These are phyloP conservation scores for Mychonastes homosphaera DNA, from an alignment of 139 green algal species.

Conservation along the genomic window DNA sequence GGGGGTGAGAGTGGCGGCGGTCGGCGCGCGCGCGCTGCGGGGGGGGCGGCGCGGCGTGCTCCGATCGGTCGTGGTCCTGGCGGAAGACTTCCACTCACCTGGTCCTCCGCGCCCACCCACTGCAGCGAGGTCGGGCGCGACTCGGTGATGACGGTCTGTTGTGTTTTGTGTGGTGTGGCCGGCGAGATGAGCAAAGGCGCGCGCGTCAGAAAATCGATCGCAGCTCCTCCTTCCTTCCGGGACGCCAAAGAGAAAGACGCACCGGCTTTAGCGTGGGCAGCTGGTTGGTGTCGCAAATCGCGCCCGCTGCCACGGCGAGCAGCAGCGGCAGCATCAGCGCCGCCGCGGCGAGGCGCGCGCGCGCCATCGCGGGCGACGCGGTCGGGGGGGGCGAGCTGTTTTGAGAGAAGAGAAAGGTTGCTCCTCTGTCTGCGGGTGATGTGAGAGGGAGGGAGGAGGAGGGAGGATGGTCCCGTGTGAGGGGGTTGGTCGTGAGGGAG, in stretches of 20 bases:
- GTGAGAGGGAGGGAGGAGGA: background rate
- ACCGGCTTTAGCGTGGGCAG: constrained; percentile 12
- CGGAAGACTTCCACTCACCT: constrained; percentile 1
- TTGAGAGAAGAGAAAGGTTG: background rate
- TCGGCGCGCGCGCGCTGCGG: background rate
- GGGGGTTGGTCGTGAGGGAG: too few species aligned
- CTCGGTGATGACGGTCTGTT: too few species aligned
- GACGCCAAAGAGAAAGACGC: background rate
- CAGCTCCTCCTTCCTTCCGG: background rate
- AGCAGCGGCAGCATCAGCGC: background rate
- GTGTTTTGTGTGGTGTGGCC: constrained; percentile 1
- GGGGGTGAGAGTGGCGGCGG: background rate
- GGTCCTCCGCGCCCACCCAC: constrained; percentile 19
- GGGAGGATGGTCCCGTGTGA: too few species aligned
- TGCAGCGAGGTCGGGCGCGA: constrained; percentile 9
- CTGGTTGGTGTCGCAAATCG: constrained; percentile 6
- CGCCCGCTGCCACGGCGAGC: constrained; percentile 1
- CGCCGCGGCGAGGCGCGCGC: background rate
- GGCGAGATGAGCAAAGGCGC: background rate
- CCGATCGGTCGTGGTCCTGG: background rate
- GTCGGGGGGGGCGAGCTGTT: background rate
- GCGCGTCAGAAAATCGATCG: background rate
- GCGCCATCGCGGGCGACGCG: background rate
- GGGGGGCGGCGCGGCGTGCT: background rate
- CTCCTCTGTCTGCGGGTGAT: background rate